Evolutionary conservation across 208 protist species (phyloP), one percentile per base, ranked within the genome.

Genomic region (Leishmania tarentolae): DNA sequence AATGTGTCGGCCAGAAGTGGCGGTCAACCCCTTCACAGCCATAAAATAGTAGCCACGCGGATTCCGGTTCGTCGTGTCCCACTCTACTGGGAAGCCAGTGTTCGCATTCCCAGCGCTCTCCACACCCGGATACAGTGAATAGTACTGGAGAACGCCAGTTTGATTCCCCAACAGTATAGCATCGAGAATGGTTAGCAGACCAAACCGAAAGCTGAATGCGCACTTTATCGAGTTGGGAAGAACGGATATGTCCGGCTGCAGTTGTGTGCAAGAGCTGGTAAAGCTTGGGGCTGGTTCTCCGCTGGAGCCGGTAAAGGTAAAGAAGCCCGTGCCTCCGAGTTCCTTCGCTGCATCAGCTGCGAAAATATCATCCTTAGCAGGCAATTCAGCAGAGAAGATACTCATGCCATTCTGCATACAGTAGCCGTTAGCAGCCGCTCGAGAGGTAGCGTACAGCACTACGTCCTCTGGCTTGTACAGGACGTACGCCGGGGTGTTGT

Each of bases 321-420:
- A 69, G 56, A 72, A 79, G 63, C 63, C 59, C 28, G 59, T 47
- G 19, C 46, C 21, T 19, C 61, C 75, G 15, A 78, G n/a, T 57
- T 78, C 42, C 57, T 44, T 66, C 13, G 59, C 75, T 1, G 75
- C 19, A 13, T 78, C 56, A 19, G 61, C 24, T 19, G 57, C 57
- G 24, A 79, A 79, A 50, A 17, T 37, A 68, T 79, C 24, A 42
- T 69, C 63, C 63, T 57, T 70, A 19, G 19, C 40, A 0, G 56
- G 56, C 19, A 68, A 21, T 47, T 79, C 76, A 5, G 59, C 53
- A n/a, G 59, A 71, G 44, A 79, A 79, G 63, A 79, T 79, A 28
- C 42, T 79, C 76, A 79, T 79, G 44, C 76, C 76, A 8, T 72
- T 79, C 37, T 79, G n/a, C 76, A 79, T 15, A n/a, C 76, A 79